Base-by-base conservation (phyloP, 192 early-diverging fungal genomes). In the Diversispora epigaea region DNA sequence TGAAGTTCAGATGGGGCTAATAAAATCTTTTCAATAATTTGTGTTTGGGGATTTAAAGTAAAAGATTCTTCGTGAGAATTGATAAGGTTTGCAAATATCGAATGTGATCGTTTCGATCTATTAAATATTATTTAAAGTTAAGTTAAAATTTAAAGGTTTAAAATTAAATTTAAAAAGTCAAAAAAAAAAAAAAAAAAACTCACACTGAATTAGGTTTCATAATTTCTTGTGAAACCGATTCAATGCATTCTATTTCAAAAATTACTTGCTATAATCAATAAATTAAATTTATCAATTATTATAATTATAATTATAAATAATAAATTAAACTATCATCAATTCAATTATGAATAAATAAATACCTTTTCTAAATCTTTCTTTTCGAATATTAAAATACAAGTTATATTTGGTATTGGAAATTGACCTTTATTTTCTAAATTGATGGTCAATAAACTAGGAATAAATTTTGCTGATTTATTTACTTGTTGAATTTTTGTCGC, bases 21-120 rank as follows among this genome's bases (percentile, higher is more conserved):
- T 52, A 8, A 39, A 6, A 78, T 14, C 11, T 68, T 58, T 49
- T 78, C 77, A 43, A 69, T 40, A 43, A 71, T 71, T 41, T 71
- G 52, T 22, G 69, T 57, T 41, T 56, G 52, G 4, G 69, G 52
- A 7, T 32, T 19, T 44, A 71, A 43, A 14, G 64, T 56, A 75
- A 69, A 71, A 40, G 52, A 39, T 74, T 64, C 56, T 57, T 45
- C 15, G 57, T 12, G 25, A n/a, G 25, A 32, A 32, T 32, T 32
- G 25, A 32, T 32, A 32, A 32, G 25, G 25, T 32, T 32, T 32
- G 11, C 56, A 76, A 49, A 67, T 66, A 54, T 77, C 43, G 21
- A 54, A 67, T 22, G 62, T 65, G 67, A 68, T 15, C 39, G 47
- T 61, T 22, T 55, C 17, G 10, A 44, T 9, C 52, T 71, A 56